phyloP scores from a whole-genome alignment of 257 asterid species.

The Knoxia roxburghii region DNA sequence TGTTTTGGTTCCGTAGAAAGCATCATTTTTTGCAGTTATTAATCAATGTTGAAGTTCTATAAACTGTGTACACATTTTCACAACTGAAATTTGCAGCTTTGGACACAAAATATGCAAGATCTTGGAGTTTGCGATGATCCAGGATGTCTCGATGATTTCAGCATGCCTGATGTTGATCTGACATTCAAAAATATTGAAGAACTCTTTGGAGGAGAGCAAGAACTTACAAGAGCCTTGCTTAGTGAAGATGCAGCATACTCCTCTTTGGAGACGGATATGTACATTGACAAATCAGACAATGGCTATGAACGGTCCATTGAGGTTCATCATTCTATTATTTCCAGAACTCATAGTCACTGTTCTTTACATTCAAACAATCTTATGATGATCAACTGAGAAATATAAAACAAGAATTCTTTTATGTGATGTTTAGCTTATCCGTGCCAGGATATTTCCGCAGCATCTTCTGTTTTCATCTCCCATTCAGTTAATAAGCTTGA shows the following conservation, averaged over 20 bases:
- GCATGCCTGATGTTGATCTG: slow-evolving; percentile 74
- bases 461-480: slow-evolving; percentile 21
- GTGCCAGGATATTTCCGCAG: slow-evolving; percentile 31
- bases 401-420: neutral
- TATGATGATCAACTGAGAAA: neutral
- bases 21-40: neutral
- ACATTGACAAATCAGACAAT: slow-evolving; percentile 24
- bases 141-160: slow-evolving; percentile 44
- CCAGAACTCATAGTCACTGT: neutral
- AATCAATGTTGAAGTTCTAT: neutral
- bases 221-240: slow-evolving; percentile 17
- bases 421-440: neutral
- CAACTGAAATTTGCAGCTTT: slow-evolving; percentile 44
- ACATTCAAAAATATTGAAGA: slow-evolving; percentile 82
- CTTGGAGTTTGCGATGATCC: slow-evolving; percentile 71
- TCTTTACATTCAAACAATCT: neutral
- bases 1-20: neutral
- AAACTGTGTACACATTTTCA: neutral
- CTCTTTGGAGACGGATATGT: slow-evolving; percentile 27
- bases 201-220: slow-evolving; percentile 51
- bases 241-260: slow-evolving; percentile 26
- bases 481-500: slow-evolving; percentile 18
- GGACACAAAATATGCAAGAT: slow-evolving; percentile 89
- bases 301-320: slow-evolving; percentile 27
- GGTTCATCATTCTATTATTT: slow-evolving; percentile 17